These are phyloP conservation scores for Calvatia gigantea DNA, from an alignment of 768 basidiomycete species.

Conservation along the genomic window DNA sequence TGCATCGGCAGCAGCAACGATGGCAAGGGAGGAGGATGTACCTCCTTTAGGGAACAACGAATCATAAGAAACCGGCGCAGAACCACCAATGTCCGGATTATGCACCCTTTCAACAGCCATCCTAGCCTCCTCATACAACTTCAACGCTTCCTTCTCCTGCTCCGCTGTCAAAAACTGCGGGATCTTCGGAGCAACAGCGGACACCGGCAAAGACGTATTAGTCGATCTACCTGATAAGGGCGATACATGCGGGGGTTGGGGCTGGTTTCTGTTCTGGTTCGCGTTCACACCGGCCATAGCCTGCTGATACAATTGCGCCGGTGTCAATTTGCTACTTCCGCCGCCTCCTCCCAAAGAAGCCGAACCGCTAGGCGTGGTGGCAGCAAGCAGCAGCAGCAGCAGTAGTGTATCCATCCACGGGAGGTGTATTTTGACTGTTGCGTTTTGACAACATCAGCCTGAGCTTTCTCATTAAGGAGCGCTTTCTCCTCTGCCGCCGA, in stretches of 20 bases:
- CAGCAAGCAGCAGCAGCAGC: too few relatives aligned
- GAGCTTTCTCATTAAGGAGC: conserved; percentile 65
- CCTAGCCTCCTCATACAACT: conserved; percentile 67
- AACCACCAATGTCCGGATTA: conserved; percentile 20
- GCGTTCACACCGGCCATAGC: conserved; percentile 14
- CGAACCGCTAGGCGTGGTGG: not conserved
- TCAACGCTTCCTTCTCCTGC: conserved; percentile 71
- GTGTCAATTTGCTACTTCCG: conserved; percentile 10
- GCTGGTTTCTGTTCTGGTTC: conserved; percentile 16
- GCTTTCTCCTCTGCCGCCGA: conserved; percentile 78
- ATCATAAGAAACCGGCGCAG: conserved; percentile 58
- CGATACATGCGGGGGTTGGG: conserved; percentile 16
- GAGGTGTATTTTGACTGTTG: conserved; percentile 37
- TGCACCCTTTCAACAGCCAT: conserved; percentile 65
- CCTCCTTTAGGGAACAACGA: conserved; percentile 46
- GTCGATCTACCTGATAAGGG: conserved; percentile 14
- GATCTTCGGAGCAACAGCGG: conserved; percentile 15
- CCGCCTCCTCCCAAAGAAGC: too few relatives aligned
- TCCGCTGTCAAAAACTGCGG: conserved; percentile 62
- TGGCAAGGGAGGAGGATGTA: conserved; percentile 27
- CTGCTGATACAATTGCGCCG: conserved; percentile 14
- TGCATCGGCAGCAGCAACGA: conserved; percentile 24
- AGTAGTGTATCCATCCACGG: not conserved
- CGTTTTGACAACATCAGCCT: conserved; percentile 57
- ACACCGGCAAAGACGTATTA: conserved; percentile 20